A percentile compares a stretch with the other conserved stretches of the same genome.
Evolutionary conservation across 2,329 filamentous ascomycete species (phyloP).

Genomic region (Emericellopsis cladophorae): DNA sequence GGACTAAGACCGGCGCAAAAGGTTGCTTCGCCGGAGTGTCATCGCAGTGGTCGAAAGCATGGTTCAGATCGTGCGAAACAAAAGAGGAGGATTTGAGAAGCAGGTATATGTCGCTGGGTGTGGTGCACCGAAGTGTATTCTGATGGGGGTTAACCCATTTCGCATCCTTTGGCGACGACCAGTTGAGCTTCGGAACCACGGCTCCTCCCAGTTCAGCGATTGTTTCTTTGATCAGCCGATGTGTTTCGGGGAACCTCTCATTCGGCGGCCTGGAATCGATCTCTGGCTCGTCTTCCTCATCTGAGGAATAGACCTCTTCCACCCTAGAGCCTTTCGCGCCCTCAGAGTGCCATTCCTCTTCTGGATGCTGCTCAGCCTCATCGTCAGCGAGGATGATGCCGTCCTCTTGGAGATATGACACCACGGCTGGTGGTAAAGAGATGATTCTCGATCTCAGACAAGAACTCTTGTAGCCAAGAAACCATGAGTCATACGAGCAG

Average conservation of each 20-base stretch:
- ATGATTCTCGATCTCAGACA: constrained; percentile 82
- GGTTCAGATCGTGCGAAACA: constrained; percentile 83
- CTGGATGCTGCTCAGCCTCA: constrained; percentile 42
- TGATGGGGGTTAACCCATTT: constrained; percentile 75
- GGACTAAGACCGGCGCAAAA: constrained; percentile 68
- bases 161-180: constrained; percentile 93
- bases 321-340: constrained; percentile 10
- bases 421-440: constrained; percentile 59
- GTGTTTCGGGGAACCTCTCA: constrained; percentile 55
- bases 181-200: constrained; percentile 90
- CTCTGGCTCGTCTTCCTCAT: constrained; percentile 38
- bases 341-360: constrained; percentile 33
- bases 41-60: constrained; percentile 68
- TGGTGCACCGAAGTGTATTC: constrained; percentile 85
- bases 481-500: constrained; percentile 91
- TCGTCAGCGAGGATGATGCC: constrained; percentile 80
- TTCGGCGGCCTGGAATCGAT: constrained; percentile 31
- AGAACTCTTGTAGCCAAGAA: constrained; percentile 66
- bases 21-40: constrained; percentile 19
- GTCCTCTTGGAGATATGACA: constrained; percentile 81
- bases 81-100: constrained; percentile 92
- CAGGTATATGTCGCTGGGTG: constrained; percentile 84
- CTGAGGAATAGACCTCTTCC: constrained; percentile 28
- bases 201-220: constrained; percentile 75
- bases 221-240: constrained; percentile 61